Evolutionary conservation across 129 eudicot species (phyloP).

Genomic region (Saussurea involucrata): DNA sequence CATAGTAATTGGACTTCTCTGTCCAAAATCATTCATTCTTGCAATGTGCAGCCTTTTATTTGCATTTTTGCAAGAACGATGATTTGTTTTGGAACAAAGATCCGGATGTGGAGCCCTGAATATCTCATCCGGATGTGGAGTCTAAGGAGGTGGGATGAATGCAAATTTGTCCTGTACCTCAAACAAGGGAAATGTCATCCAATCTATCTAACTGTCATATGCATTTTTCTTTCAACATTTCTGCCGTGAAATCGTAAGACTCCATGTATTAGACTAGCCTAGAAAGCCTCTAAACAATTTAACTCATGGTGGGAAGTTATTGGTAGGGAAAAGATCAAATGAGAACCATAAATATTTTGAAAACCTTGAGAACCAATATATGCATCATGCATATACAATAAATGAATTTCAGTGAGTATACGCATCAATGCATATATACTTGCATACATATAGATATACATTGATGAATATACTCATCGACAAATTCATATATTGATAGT

Average conservation of each 20-base stretch:
- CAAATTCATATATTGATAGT: not conserved
- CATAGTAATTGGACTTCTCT: not conserved
- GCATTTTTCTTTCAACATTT: not conserved
- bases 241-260: not conserved
- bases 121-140: not conserved
- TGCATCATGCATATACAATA: not conserved
- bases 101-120: not conserved
- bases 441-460: not conserved
- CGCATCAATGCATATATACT: not conserved
- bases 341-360: not conserved
- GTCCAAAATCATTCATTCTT: too few relatives aligned
- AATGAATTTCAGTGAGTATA: not conserved
- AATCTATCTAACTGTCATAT: not conserved
- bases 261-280: not conserved
- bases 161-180: not conserved
- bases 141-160: not conserved
- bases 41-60: too few relatives aligned
- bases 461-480: not conserved
- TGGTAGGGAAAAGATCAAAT: not conserved
- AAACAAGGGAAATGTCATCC: slow-evolving; percentile 2
- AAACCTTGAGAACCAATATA: not conserved
- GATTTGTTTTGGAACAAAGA: not conserved
- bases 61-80: too few relatives aligned
- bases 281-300: not conserved
- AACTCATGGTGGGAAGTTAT: not conserved